Base-by-base conservation (phyloP, 495 filamentous ascomycete species). In the Aspergillus egyptiacus region DNA sequence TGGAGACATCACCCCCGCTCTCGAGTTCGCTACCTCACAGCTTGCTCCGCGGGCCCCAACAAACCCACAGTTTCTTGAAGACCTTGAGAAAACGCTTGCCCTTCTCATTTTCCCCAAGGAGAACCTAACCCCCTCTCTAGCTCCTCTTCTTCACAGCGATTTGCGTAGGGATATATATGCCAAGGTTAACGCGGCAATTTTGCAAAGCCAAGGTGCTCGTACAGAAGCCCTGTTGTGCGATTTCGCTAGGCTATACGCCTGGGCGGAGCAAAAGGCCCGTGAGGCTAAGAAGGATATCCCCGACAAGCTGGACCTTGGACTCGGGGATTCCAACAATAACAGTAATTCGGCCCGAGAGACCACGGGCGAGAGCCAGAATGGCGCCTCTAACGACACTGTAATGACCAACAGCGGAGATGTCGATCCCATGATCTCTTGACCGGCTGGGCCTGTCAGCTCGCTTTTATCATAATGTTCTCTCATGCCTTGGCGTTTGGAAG, bases 61-160 rank as follows among this genome's bases (percentile, higher is more conserved):
- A 15, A 90, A 91, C 51, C 79, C 76, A 15, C 77, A 83, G 28
- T 97, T 95, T 56, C 74, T 95, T 6, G 79, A 86, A 48, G 90
- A 95, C 54, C 77, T 99, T 15, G 93, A 99, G 65, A 78, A 82
- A 52, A 96, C 93, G 0, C 95, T 99, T 80, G 84, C 89, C 2
- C 81, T 98, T 34, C 71, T 97, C 31, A 87, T 96, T 49, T 95
- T 95, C 59, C 84, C 87, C 3, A 75, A 79, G 20, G 82, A 88
- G 46, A 86, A 79, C 43, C 76, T 97, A 17, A 75, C 82, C 24
- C 85, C 89, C 0, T 80, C 86, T 35, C 76, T 96, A 22, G 79
- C 82, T 11, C 78, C 78, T 15, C 74, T 97, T 30, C 73, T 97
- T 20, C 75, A 91, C 56, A 82, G 89, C n/a, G 73, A 77, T 41